Conservation (phyloP, 2,329 filamentous ascomycete genomes). For the Passalora sequoiae region DNA sequence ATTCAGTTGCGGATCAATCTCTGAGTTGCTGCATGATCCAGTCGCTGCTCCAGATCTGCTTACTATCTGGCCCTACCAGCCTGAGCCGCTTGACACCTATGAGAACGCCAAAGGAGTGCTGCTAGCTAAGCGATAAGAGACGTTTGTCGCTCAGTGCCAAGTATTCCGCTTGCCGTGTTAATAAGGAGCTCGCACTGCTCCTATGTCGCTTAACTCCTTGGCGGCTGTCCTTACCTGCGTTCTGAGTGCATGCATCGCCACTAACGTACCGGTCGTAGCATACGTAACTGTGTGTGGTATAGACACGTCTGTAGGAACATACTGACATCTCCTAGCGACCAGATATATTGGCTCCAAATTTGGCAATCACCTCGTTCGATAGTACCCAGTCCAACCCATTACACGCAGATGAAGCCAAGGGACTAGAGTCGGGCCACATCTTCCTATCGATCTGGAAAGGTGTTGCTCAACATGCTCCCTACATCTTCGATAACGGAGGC, state of each 20-base stretch:
- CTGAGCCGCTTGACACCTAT: no score
- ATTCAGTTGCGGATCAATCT: no score
- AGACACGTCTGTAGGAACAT: neutral
- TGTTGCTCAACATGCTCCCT: neutral
- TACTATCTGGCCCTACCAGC: no score
- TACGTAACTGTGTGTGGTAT: neutral
- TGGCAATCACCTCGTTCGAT: neutral
- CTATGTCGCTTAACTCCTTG: neutral
- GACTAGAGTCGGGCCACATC: conserved; percentile 1
- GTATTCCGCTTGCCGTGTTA: no score
- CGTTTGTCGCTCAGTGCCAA: no score
- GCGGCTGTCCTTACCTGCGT: neutral
- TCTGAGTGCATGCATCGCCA: neutral
- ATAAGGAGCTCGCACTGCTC: no score
- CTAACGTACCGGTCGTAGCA: neutral
- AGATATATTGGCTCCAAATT: neutral
- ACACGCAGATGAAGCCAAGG: neutral
- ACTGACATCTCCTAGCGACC: neutral
- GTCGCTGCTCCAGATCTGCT: no score
- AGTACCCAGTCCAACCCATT: neutral
- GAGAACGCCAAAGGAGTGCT: no score
- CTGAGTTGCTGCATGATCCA: no score
- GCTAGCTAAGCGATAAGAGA: no score
- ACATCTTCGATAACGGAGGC: neutral
- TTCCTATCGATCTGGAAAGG: conserved; percentile 1